phyloP scores from a whole-genome alignment of 495 filamentous ascomycete genomes.

The Xylaria telfairii region DNA sequence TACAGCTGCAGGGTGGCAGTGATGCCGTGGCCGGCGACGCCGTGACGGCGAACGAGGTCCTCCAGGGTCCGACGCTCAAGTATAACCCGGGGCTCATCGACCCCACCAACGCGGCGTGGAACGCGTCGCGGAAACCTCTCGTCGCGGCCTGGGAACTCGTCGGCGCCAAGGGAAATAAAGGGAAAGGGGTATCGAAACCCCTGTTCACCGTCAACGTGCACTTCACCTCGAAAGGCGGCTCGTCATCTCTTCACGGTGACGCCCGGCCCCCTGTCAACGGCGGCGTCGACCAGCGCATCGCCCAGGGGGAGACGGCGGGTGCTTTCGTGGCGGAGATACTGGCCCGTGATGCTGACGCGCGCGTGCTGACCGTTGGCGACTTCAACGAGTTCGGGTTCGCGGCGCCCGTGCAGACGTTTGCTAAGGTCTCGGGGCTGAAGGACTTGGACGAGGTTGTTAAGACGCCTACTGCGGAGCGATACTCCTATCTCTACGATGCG shows the following conservation, averaged over 20 bases:
- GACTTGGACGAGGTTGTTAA: constrained; percentile 60
- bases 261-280: constrained; percentile 65
- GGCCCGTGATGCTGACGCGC: constrained; percentile 45
- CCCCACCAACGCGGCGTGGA: constrained; percentile 59
- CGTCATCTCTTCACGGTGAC: constrained; percentile 61
- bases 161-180: constrained; percentile 38
- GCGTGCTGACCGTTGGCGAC: constrained; percentile 60
- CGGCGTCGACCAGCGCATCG: constrained; percentile 52
- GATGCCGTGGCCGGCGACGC: constrained; percentile 41
- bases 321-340: constrained; percentile 54
- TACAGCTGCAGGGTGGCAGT: constrained; percentile 57
- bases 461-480: constrained; percentile 57
- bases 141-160: constrained; percentile 61
- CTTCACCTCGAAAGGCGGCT: constrained; percentile 61
- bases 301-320: constrained; percentile 57
- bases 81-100: constrained; percentile 68
- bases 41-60: constrained; percentile 53
- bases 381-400: constrained; percentile 70
- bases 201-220: constrained; percentile 71
- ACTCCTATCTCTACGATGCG: constrained; percentile 64
- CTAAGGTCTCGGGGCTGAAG: constrained; percentile 46
- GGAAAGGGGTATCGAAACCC: constrained; percentile 25
- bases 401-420: constrained; percentile 54
- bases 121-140: constrained; percentile 61
- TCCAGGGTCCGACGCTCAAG: constrained; percentile 53